Evolutionary conservation across 2,329 filamentous ascomycete genomes (phyloP), one percentile per base, ranked within the genome.

Genomic region (Aspergillus flavus): DNA sequence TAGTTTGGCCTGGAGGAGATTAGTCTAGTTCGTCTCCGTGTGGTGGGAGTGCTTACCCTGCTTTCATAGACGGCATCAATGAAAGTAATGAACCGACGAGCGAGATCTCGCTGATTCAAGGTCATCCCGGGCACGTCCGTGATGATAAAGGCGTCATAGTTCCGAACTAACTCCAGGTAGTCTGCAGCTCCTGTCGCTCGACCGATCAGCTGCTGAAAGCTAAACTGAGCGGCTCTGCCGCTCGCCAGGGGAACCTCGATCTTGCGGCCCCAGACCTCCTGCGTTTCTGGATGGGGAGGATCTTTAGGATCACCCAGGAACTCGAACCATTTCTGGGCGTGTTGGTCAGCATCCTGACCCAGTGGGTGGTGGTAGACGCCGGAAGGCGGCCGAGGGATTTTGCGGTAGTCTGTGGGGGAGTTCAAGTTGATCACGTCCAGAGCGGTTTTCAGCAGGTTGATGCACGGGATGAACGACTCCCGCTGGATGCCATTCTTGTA

Each of bases 401-500:
- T 98, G 73, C 95, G 92, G 82, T 99, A 99, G 79, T 99, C 95
- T 43, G 94, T 99, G 5, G 90, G 89, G 2, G 93, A 97, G 81
- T 99, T 92, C 63, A 99, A 89, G 79, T 97, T 97, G 71, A 99
- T 91, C 55, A 98, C 92, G 59, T 91, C 89, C 10, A 99, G 86
- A 2, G 90, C 88, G 45, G 84, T 86, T 77, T 97, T 94, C 52
- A 99, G 88, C 4, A 99, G 89, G 66, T 94, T 90, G 74, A 99
- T 99, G 69, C 94, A 96, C 0, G 95, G 95, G 57, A 99, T 87
- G 76, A 99, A 99, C 7, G 92, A 96, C 70, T 96, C 90, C 63
- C 95, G 89, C 80, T 99, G 95, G 67, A 99, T 94, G 61, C 95
- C 95, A 76, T 99, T 99, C 79, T 95, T 97, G 84, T 99, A 99